Conservation (phyloP, 768 basidiomycete genomes). For the Fistulinella prunicolor region DNA sequence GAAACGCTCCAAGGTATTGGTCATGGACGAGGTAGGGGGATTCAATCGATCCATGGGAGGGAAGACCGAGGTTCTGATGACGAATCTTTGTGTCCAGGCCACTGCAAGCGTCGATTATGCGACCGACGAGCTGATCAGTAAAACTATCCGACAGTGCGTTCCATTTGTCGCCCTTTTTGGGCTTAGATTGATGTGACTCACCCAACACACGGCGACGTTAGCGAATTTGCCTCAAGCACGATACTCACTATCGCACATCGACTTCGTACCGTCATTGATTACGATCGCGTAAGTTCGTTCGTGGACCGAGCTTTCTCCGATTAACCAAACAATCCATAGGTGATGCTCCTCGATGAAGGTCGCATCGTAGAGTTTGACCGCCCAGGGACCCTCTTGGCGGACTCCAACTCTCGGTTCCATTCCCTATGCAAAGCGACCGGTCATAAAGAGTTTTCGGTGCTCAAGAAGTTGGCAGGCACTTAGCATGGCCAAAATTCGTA, state of each 20-base stretch:
- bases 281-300: slow-evolving; percentile 59
- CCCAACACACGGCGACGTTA: slow-evolving; percentile 24
- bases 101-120: slow-evolving; percentile 82
- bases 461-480: slow-evolving; percentile 37
- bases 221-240: slow-evolving; percentile 77
- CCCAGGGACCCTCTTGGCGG: slow-evolving; percentile 52
- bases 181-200: not conserved
- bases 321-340: slow-evolving; percentile 37
- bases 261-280: slow-evolving; percentile 77
- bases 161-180: not conserved
- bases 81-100: slow-evolving; percentile 40
- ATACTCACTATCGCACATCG: slow-evolving; percentile 84
- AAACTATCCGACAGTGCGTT: slow-evolving; percentile 74
- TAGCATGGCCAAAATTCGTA: not conserved
- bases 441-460: slow-evolving; percentile 61
- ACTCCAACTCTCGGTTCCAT: slow-evolving; percentile 61
- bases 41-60: too few relatives aligned
- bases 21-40: slow-evolving; percentile 76
- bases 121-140: slow-evolving; percentile 83
- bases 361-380: slow-evolving; percentile 76
- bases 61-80: not conserved
- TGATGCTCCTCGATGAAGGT: slow-evolving; percentile 77
- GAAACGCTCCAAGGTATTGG: slow-evolving; percentile 69
- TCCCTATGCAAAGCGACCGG: slow-evolving; percentile 72
- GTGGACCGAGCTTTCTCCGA: not conserved